Percentiles rank a stretch among this genome's conserved stretches.
Conservation (phyloP, 257 asterid species). For the Lavandula angustifolia region DNA sequence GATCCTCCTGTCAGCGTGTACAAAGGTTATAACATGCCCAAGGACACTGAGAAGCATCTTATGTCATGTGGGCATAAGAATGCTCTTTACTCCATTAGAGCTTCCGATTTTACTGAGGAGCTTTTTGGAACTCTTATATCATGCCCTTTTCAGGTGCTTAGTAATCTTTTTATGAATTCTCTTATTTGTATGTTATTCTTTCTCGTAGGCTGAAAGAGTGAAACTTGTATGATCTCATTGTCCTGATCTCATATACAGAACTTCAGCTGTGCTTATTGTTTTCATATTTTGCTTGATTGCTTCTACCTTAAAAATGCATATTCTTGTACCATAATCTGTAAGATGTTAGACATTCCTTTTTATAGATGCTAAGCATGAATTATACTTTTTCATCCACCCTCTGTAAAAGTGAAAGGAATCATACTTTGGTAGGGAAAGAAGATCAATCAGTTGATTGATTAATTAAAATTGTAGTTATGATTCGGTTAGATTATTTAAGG, state of each 20-base stretch:
- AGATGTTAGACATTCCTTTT: background rate
- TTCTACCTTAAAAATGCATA: background rate
- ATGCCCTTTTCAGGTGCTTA: slow-evolving; percentile 64
- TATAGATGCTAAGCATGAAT: background rate
- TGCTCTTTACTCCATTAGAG: slow-evolving; percentile 82
- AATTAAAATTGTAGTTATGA: background rate
- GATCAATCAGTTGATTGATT: background rate
- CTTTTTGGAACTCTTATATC: slow-evolving; percentile 78
- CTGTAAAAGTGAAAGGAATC: too few relatives aligned
- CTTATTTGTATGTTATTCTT: background rate
- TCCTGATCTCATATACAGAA: slow-evolving; percentile 13
- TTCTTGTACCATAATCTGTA: background rate
- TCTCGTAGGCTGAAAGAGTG: slow-evolving; percentile 2
- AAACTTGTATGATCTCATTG: background rate
- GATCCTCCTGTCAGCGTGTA: slow-evolving; percentile 95
- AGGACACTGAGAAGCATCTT: slow-evolving; percentile 85
- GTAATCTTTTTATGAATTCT: background rate
- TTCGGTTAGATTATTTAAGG: background rate
- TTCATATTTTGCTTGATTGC: slow-evolving; percentile 17
- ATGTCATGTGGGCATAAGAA: slow-evolving; percentile 81
- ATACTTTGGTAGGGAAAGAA: background rate
- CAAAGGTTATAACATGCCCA: slow-evolving; percentile 79
- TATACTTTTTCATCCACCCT: background rate
- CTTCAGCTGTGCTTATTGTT: background rate
- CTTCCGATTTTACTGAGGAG: slow-evolving; percentile 70